Evolutionary conservation across 2,329 filamentous ascomycete genomes (phyloP).

Genomic region (Laburnicola sp.): DNA sequence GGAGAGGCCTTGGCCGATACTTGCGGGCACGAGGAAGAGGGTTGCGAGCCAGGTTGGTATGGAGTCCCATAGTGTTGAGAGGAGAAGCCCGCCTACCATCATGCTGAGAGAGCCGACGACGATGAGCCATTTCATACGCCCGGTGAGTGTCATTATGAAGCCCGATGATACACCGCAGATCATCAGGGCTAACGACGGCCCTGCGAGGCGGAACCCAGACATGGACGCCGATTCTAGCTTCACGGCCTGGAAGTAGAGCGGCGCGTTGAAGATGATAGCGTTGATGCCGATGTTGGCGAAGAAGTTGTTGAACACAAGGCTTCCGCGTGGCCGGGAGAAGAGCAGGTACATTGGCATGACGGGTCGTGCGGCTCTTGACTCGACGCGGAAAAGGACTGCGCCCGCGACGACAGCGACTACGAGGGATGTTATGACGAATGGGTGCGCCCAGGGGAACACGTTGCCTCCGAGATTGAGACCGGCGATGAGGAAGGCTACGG

Average conservation of each 20-base stretch:
- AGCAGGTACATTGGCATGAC: slow-evolving; percentile 57
- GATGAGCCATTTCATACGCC: slow-evolving; percentile 49
- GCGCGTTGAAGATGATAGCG: slow-evolving; percentile 69
- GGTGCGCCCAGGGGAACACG: slow-evolving; percentile 55
- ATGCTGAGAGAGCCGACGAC: slow-evolving; percentile 43
- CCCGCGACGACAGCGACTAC: slow-evolving; percentile 46
- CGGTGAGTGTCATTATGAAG: slow-evolving; percentile 50
- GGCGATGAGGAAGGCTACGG: slow-evolving; percentile 54
- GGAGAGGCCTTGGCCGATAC: slow-evolving; percentile 47
- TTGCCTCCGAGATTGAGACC: slow-evolving; percentile 59
- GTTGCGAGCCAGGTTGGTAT: slow-evolving; percentile 49
- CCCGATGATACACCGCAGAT: slow-evolving; percentile 48
- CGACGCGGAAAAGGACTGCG: slow-evolving; percentile 49
- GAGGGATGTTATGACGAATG: slow-evolving; percentile 54
- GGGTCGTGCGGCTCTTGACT: slow-evolving; percentile 43
- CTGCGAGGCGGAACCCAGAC: slow-evolving; percentile 72
- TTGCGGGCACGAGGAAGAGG: slow-evolving; percentile 45
- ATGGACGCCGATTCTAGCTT: slow-evolving; percentile 64
- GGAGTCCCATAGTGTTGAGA: slow-evolving; percentile 43
- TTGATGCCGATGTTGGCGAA: slow-evolving; percentile 55
- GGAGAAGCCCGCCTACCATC: slow-evolving; percentile 42
- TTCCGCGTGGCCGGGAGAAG: slow-evolving; percentile 51
- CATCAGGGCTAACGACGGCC: slow-evolving; percentile 59
- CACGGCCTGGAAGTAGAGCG: slow-evolving; percentile 64
- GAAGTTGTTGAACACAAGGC: slow-evolving; percentile 57